Evolutionary conservation across 2,329 filamentous ascomycete species (phyloP).

Genomic region (Lecanoromycetidae sp.): DNA sequence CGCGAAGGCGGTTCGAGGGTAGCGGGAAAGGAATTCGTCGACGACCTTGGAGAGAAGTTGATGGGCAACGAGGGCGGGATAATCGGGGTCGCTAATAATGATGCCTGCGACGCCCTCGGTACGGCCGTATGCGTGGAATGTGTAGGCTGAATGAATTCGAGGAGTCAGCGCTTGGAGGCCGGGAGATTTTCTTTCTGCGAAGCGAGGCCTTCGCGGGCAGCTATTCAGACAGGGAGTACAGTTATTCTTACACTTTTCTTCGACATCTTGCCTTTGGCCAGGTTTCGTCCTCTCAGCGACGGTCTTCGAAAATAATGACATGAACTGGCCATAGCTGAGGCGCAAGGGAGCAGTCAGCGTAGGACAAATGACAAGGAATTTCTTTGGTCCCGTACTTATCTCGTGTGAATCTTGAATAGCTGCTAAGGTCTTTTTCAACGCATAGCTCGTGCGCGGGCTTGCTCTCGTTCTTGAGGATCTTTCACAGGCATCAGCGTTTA

Average conservation of each 20-base stretch:
- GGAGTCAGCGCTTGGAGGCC: too few species aligned
- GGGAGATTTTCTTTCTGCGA: too few species aligned
- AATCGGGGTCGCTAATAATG: conserved; percentile 65
- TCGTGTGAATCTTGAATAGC: conserved; percentile 69
- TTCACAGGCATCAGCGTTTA: conserved; percentile 9
- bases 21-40: conserved; percentile 71
- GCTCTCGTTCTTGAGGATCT: conserved; percentile 45
- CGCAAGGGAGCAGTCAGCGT: neutral
- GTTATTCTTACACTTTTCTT: conserved; percentile 55
- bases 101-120: conserved; percentile 64
- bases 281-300: conserved; percentile 73
- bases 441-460: conserved; percentile 67
- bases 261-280: conserved; percentile 74
- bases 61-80: conserved; percentile 69
- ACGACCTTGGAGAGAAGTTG: conserved; percentile 75
- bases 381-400: conserved; percentile 42
- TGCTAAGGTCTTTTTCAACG: conserved; percentile 63
- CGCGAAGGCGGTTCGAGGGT: conserved; percentile 59
- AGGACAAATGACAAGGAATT: conserved; percentile 9
- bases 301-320: conserved; percentile 75
- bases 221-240: conserved; percentile 2
- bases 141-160: conserved; percentile 44
- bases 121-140: conserved; percentile 65
- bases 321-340: conserved; percentile 52
- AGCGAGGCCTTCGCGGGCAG: conserved; percentile 2